phyloP scores from a whole-genome alignment of 306 rosid species.

The Parietaria judaica region DNA sequence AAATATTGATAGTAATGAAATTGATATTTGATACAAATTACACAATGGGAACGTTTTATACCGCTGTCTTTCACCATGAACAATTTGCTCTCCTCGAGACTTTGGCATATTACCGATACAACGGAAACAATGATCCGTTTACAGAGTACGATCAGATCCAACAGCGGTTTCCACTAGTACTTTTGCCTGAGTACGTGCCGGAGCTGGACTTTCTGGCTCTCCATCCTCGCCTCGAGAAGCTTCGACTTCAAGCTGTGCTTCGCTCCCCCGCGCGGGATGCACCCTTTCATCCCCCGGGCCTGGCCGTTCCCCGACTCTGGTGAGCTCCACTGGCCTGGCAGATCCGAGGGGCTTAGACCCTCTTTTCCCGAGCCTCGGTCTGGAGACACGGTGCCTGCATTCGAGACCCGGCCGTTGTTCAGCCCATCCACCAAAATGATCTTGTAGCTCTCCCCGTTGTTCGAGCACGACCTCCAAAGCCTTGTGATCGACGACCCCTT shows the following conservation, averaged over 20 bases:
- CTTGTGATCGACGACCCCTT: slow-evolving; percentile 64
- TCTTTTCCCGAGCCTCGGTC: slow-evolving; percentile 49
- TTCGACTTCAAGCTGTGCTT: slow-evolving; percentile 79
- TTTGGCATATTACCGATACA: slow-evolving; percentile 1
- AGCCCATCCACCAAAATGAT: slow-evolving; percentile 57
- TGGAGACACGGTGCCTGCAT: slow-evolving; percentile 48
- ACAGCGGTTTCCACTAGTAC: slow-evolving; percentile 8
- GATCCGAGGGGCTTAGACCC: slow-evolving; percentile 61
- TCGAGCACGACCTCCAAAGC: slow-evolving; percentile 74
- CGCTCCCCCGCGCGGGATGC: slow-evolving; percentile 59
- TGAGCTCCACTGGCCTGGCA: slow-evolving; percentile 58
- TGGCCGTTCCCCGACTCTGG: slow-evolving; percentile 51
- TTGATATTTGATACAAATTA: slow-evolving; percentile 23
- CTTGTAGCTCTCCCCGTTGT: slow-evolving; percentile 58
- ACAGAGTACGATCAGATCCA: neutral
- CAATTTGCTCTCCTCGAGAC: slow-evolving; percentile 9
- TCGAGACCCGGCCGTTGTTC: slow-evolving; percentile 63
- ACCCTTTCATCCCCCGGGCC: slow-evolving; percentile 62
- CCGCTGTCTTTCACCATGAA: slow-evolving; percentile 13
- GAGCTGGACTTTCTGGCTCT: slow-evolving; percentile 67
- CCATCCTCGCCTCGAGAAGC: slow-evolving; percentile 88
- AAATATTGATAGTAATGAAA: slow-evolving; percentile 7
- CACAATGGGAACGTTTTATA: slow-evolving; percentile 15
- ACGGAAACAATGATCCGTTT: slow-evolving; percentile 22
- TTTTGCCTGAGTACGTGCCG: slow-evolving; percentile 89